phyloP scores from a whole-genome alignment of 495 filamentous ascomycete genomes.

The Penicillium antarcticum region DNA sequence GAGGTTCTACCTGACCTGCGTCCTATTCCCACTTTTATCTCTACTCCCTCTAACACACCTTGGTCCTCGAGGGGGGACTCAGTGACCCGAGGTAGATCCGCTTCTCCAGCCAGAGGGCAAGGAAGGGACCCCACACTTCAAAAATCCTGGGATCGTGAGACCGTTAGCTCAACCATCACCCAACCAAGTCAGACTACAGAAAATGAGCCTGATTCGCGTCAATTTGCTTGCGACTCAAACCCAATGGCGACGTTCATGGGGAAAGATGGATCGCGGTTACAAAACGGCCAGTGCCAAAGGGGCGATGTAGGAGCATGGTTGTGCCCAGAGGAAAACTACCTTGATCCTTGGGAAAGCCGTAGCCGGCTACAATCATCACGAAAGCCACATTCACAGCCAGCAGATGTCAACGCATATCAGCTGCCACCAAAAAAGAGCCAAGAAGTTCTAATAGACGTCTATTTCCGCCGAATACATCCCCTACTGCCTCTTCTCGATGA shows the following conservation, averaged over 20 bases:
- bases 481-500: constrained; percentile 30
- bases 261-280: constrained; percentile 7
- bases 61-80: neutral
- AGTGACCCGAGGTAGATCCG: constrained; percentile 1
- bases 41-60: no score
- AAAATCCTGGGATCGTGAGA: neutral
- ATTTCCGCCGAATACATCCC: constrained; percentile 23
- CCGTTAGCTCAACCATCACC: no score
- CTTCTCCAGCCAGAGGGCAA: neutral
- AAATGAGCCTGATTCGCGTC: neutral
- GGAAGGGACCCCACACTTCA: neutral
- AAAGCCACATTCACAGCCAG: neutral
- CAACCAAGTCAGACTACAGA: neutral
- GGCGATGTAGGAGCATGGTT: constrained; percentile 21
- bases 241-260: constrained; percentile 20
- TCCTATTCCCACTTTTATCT: neutral
- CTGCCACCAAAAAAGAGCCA: constrained; percentile 20
- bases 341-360: neutral
- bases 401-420: neutral
- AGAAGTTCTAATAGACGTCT: constrained; percentile 18
- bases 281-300: constrained; percentile 13
- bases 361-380: neutral
- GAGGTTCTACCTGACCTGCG: neutral
- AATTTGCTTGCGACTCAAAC: constrained; percentile 22
- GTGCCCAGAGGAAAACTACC: constrained; percentile 3